Conservation (phyloP, 192 early-diverging fungal species). For the Gryganskiella cystojenkinii region DNA sequence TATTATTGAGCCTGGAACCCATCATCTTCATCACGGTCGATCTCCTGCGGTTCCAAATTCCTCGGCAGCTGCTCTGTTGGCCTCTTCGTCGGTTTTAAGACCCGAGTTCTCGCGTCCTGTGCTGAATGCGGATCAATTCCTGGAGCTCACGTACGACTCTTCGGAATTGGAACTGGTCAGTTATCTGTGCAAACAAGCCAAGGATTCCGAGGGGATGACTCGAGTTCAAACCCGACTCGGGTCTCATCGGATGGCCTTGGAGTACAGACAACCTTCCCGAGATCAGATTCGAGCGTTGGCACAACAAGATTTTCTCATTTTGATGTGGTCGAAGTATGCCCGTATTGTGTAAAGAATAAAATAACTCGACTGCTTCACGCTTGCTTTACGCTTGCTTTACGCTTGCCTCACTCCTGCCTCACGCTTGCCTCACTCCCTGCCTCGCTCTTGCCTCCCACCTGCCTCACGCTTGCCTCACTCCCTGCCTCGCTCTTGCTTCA, state of each 20-base stretch:
- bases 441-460: no score
- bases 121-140: slow-evolving; percentile 8
- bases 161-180: slow-evolving; percentile 35
- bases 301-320: slow-evolving; percentile 33
- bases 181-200: slow-evolving; percentile 21
- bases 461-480: no score
- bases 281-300: slow-evolving; percentile 29
- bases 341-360: slow-evolving; percentile 5
- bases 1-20: background rate
- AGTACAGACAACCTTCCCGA: slow-evolving; percentile 25
- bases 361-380: no score
- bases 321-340: slow-evolving; percentile 39
- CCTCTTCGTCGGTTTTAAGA: background rate
- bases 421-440: no score
- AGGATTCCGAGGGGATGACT: slow-evolving; percentile 7
- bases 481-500: no score
- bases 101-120: background rate
- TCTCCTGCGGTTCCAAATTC: no score
- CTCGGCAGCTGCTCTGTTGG: no score
- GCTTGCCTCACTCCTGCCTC: no score
- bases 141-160: slow-evolving; percentile 37
- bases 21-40: no score
- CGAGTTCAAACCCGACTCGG: slow-evolving; percentile 22
- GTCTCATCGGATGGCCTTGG: slow-evolving; percentile 39
- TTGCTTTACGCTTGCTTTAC: no score